phyloP scores from a whole-genome alignment of 2,329 filamentous ascomycete genomes.

The Penicillium digitatum region DNA sequence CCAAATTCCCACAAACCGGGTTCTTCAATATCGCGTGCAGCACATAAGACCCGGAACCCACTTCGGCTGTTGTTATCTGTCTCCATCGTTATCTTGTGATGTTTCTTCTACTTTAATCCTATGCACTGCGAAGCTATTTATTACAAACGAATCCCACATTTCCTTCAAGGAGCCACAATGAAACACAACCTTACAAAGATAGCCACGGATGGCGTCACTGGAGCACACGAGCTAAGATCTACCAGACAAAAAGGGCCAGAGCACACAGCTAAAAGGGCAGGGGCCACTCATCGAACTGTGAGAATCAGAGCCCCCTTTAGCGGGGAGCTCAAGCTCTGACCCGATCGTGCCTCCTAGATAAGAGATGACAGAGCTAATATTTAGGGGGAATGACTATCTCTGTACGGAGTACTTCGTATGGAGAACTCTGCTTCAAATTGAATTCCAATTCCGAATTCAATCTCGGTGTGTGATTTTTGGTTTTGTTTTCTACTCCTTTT shows the following conservation, averaged over 20 bases:
- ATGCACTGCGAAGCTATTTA: neutral
- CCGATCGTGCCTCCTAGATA: constrained; percentile 10
- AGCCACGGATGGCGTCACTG: constrained; percentile 9
- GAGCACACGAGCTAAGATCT: constrained; percentile 6
- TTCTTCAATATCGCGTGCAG: constrained; percentile 6
- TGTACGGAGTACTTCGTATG: neutral
- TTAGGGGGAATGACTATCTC: neutral
- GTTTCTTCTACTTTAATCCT: neutral
- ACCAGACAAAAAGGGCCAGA: constrained; percentile 4
- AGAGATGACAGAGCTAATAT: constrained; percentile 18
- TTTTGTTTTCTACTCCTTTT: constrained; percentile 13
- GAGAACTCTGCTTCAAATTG: neutral
- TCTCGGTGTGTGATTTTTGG: neutral
- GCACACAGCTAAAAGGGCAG: constrained; percentile 4
- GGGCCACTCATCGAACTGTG: constrained; percentile 19
- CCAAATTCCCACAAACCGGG: neutral
- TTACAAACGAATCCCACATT: neutral
- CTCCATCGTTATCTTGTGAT: neutral
- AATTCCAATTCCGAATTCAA: neutral
- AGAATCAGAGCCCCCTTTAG: constrained; percentile 6
- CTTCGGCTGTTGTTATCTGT: neutral
- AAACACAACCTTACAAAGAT: neutral
- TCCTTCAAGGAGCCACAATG: neutral
- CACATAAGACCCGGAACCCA: neutral
- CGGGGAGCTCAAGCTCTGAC: constrained; percentile 10